Conservation (phyloP, 352 stramenopile genomes). For the Phytophthora rubi region DNA sequence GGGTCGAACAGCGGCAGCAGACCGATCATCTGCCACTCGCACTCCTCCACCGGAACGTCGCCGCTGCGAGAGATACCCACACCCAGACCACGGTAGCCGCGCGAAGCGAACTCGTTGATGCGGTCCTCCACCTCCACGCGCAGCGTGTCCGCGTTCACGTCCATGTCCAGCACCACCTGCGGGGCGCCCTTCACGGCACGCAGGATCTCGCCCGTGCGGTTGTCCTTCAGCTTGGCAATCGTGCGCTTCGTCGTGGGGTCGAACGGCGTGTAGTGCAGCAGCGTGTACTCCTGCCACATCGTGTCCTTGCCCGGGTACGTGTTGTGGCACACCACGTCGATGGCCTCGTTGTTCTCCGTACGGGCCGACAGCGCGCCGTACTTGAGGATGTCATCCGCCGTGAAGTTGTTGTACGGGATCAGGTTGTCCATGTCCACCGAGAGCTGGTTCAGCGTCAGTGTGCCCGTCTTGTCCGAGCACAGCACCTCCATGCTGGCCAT, state of each 20-base stretch:
- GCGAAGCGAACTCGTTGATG: slow-evolving; percentile 84
- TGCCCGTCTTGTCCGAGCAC: slow-evolving; percentile 96
- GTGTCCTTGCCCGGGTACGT: slow-evolving; percentile 84
- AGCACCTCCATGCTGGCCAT: slow-evolving; percentile 93
- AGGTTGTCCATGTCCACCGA: slow-evolving; percentile 92
- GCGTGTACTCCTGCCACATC: slow-evolving; percentile 77
- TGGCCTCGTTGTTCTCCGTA: slow-evolving; percentile 81
- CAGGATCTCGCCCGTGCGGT: slow-evolving; percentile 84
- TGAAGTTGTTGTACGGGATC: slow-evolving; percentile 77
- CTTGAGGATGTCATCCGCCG: slow-evolving; percentile 63
- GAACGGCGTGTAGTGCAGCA: slow-evolving; percentile 85
- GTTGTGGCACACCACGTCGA: slow-evolving; percentile 77
- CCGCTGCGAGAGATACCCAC: slow-evolving; percentile 64
- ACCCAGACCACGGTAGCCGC: slow-evolving; percentile 71
- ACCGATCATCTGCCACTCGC: slow-evolving; percentile 92
- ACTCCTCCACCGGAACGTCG: slow-evolving; percentile 77
- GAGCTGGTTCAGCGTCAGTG: slow-evolving; percentile 96
- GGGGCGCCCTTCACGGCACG: slow-evolving; percentile 93
- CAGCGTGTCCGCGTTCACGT: slow-evolving; percentile 60
- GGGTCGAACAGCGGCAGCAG: slow-evolving; percentile 94
- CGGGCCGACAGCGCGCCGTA: slow-evolving; percentile 64
- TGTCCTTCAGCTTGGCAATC: slow-evolving; percentile 90
- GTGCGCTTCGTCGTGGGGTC: slow-evolving; percentile 91
- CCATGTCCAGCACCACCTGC: slow-evolving; percentile 91
- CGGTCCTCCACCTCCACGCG: slow-evolving; percentile 72